These are phyloP conservation scores for Phialophora verrucosa DNA, from an alignment of 2,329 filamentous ascomycete species.

Conservation along the genomic window DNA sequence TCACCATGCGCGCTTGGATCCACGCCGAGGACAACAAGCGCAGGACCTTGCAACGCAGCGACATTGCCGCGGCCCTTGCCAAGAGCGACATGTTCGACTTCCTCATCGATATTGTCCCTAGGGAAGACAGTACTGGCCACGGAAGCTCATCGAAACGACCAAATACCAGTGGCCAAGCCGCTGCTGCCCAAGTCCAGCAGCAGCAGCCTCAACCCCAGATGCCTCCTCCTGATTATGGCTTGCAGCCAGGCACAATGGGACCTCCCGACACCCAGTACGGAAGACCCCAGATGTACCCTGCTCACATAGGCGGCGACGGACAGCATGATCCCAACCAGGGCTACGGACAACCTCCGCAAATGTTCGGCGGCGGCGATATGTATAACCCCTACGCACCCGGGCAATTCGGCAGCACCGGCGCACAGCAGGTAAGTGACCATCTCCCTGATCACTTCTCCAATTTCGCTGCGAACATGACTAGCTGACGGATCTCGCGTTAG, in stretches of 20 bases:
- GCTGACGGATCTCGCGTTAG: slow-evolving; percentile 13
- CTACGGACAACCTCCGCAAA: slow-evolving; percentile 75
- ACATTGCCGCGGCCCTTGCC: slow-evolving; percentile 92
- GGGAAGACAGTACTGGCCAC: slow-evolving; percentile 87
- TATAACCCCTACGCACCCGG: slow-evolving; percentile 78
- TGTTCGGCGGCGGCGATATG: slow-evolving; percentile 76
- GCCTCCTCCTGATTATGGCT: slow-evolving; percentile 63
- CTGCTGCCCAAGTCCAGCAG: slow-evolving; percentile 52
- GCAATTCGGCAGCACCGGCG: slow-evolving; percentile 54
- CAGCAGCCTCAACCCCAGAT: slow-evolving; percentile 62
- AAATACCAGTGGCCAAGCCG: slow-evolving; percentile 50
- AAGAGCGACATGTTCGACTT: slow-evolving; percentile 99
- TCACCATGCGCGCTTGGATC: slow-evolving; percentile 99
- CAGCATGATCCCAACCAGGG: slow-evolving; percentile 72
- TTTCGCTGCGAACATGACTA: background rate
- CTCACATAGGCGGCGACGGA: slow-evolving; percentile 61
- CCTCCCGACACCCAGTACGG: slow-evolving; percentile 79
- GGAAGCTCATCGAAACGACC: slow-evolving; percentile 53
- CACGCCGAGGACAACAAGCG: slow-evolving; percentile 99
- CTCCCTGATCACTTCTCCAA: slow-evolving; percentile 13
- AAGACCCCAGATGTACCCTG: slow-evolving; percentile 79
- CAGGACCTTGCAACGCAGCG: slow-evolving; percentile 89
- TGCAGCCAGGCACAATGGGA: slow-evolving; percentile 65
- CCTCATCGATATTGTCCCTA: slow-evolving; percentile 95
- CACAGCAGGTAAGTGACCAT: slow-evolving; percentile 73